Evolutionary conservation across 257 asterid species (phyloP).

Genomic region (Plantago elongata): DNA sequence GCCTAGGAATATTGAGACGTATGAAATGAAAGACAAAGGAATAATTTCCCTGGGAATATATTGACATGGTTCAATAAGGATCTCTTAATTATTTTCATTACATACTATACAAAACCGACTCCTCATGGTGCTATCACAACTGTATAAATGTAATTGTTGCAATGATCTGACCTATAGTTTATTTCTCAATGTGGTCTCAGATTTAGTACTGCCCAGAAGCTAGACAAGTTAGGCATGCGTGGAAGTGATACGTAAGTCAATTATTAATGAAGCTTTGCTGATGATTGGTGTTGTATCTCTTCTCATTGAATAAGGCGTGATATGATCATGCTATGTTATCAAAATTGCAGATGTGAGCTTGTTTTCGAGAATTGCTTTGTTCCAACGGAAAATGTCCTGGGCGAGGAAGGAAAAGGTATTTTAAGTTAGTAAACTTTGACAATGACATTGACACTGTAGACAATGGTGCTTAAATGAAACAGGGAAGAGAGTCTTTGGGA

Average conservation of each 20-base stretch:
- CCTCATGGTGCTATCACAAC: background rate
- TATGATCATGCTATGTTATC: constrained; percentile 17
- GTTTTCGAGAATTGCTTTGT: constrained; percentile 95
- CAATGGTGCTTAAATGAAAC: background rate
- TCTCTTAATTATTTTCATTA: background rate
- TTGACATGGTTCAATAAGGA: constrained; percentile 2
- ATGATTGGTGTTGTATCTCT: constrained; percentile 13
- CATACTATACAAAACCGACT: background rate
- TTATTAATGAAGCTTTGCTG: constrained; percentile 11
- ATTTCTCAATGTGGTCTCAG: constrained; percentile 39
- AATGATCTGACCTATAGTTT: constrained; percentile 18
- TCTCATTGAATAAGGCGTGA: constrained; percentile 11
- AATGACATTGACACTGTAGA: constrained; percentile 6
- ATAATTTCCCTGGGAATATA: constrained; percentile 2
- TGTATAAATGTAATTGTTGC: constrained; percentile 1
- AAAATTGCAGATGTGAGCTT: constrained; percentile 84
- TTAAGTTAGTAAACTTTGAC: background rate
- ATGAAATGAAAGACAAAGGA: no score
- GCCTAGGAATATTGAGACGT: no score
- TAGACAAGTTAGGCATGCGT: constrained; percentile 99
- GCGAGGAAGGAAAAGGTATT: constrained; percentile 95
- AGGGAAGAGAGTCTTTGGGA: background rate
- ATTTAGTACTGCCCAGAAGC: constrained; percentile 95
- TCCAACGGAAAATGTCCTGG: constrained; percentile 81
- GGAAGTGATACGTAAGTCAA: constrained; percentile 95